phyloP scores from a whole-genome alignment of 2,329 filamentous ascomycete species.

The Aphanocladium album region DNA sequence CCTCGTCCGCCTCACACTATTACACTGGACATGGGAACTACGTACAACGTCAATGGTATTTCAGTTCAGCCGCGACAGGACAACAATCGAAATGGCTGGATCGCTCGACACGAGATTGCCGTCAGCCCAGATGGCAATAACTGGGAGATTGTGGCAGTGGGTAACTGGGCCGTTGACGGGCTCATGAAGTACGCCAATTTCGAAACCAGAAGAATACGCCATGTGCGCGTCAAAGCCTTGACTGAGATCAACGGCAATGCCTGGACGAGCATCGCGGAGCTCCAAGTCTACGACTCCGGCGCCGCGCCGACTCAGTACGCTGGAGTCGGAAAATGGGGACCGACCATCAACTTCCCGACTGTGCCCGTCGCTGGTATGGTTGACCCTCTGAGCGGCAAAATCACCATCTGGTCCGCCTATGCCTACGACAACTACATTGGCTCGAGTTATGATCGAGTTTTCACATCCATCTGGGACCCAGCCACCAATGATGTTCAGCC shows the following conservation, averaged over 20 bases:
- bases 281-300: conserved; percentile 26
- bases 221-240: conserved; percentile 25
- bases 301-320: conserved; percentile 19
- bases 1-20: conserved; percentile 24
- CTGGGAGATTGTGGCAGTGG: conserved; percentile 24
- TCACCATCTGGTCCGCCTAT: conserved; percentile 24
- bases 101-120: conserved; percentile 25
- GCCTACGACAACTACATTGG: conserved; percentile 16
- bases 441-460: conserved; percentile 13
- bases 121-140: conserved; percentile 24
- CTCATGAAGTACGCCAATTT: conserved; percentile 29
- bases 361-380: conserved; percentile 29
- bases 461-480: conserved; percentile 26
- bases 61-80: conserved; percentile 27
- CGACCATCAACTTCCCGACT: conserved; percentile 31
- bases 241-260: conserved; percentile 25
- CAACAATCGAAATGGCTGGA: conserved; percentile 22
- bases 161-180: conserved; percentile 25
- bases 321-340: conserved; percentile 27
- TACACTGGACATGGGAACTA: conserved; percentile 25
- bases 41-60: conserved; percentile 25
- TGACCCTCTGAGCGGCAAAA: conserved; percentile 20
- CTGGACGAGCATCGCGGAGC: conserved; percentile 29
- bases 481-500: conserved; percentile 23
- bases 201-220: conserved; percentile 24